These are phyloP conservation scores for Puccinia hordei DNA, from an alignment of 1,284 basidiomycete species.

Conservation along the genomic window DNA sequence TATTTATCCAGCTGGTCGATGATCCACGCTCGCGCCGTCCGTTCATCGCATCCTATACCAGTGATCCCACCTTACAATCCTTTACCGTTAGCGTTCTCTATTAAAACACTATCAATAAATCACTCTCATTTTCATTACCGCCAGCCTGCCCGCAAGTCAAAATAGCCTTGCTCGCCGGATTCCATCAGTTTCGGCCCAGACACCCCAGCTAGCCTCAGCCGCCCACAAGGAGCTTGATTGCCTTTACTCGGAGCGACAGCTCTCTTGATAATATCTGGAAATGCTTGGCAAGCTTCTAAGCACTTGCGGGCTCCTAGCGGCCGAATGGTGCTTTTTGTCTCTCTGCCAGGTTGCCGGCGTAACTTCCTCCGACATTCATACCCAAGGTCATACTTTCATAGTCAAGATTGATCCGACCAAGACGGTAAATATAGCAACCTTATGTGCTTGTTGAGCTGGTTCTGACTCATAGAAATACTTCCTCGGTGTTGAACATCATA, in stretches of 20 bases:
- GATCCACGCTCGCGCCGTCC: too few species aligned
- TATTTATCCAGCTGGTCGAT: too few species aligned
- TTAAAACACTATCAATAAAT: neutral
- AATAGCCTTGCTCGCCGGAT: neutral
- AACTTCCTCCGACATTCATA: neutral
- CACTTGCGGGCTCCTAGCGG: conserved; percentile 1
- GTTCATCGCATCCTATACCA: too few species aligned
- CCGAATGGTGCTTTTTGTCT: neutral
- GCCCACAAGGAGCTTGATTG: neutral
- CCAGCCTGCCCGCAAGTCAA: neutral
- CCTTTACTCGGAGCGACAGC: neutral
- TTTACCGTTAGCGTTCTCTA: neutral
- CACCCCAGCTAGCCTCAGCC: neutral
- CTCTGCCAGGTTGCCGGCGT: neutral
- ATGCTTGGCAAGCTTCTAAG: neutral
- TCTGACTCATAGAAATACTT: neutral
- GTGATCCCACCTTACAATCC: neutral
- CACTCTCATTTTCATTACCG: too few species aligned
- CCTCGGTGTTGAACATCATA: neutral
- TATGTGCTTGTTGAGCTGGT: too few species aligned
- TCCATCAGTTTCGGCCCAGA: neutral
- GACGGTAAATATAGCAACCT: neutral
- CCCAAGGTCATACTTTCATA: neutral
- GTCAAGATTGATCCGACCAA: conserved; percentile 19
- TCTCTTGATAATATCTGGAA: too few species aligned